Percentiles rank a stretch among this genome's conserved stretches.
phyloP scores from a whole-genome alignment of 2,329 filamentous ascomycete genomes.

The Colletotrichum chlorophyti region DNA sequence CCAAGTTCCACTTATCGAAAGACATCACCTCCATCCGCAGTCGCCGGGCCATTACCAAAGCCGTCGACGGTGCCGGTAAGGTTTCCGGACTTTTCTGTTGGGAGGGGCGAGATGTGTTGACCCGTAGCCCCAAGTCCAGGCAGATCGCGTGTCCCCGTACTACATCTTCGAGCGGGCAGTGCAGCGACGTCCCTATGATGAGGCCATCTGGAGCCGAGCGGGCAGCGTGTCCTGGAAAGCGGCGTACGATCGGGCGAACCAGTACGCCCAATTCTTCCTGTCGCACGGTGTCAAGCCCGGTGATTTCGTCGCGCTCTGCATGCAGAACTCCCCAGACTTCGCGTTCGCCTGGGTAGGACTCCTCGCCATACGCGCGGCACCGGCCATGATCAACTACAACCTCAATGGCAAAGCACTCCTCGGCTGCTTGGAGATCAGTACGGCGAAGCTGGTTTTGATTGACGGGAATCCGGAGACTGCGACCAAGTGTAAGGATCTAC shows the following conservation, averaged over 20 bases:
- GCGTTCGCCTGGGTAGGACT: slow-evolving; percentile 70
- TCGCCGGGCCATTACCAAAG: slow-evolving; percentile 39
- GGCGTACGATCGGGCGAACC: slow-evolving; percentile 60
- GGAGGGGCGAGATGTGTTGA: too few relatives aligned
- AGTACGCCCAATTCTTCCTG: slow-evolving; percentile 69
- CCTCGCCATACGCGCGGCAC: slow-evolving; percentile 70
- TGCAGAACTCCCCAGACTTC: slow-evolving; percentile 73
- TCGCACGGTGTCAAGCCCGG: slow-evolving; percentile 62
- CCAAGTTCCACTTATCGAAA: slow-evolving; percentile 70
- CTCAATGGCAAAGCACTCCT: slow-evolving; percentile 67
- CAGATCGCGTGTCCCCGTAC: slow-evolving; percentile 66
- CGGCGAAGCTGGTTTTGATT: slow-evolving; percentile 62
- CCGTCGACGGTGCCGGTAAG: slow-evolving; percentile 42
- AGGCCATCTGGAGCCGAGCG: slow-evolving; percentile 72
- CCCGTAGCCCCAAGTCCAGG: slow-evolving; percentile 44
- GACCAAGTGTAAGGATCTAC: slow-evolving; percentile 64
- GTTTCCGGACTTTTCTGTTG: too few relatives aligned
- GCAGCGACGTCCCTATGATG: slow-evolving; percentile 55
- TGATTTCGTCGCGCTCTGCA: slow-evolving; percentile 70
- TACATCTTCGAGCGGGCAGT: slow-evolving; percentile 69
- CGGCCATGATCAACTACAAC: slow-evolving; percentile 76
- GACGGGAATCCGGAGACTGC: slow-evolving; percentile 62
- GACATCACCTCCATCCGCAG: slow-evolving; percentile 60
- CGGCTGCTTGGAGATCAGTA: slow-evolving; percentile 68
- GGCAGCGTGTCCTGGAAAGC: slow-evolving; percentile 66